phyloP scores from a whole-genome alignment of 495 filamentous ascomycete genomes.

The Penicillium salamii region DNA sequence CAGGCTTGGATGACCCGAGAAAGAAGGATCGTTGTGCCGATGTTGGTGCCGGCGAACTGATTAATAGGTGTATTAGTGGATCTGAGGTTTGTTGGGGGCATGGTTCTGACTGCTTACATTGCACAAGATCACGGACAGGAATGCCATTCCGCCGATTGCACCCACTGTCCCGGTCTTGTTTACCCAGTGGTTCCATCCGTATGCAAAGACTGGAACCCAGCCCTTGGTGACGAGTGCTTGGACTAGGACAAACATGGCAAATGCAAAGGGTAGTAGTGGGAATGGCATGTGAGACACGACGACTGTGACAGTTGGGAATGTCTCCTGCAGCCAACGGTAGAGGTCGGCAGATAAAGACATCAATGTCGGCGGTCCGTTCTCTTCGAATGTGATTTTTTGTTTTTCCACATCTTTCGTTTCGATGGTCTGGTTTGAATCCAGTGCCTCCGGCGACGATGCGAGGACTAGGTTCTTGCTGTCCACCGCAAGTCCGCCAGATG shows the following conservation, averaged over 20 bases:
- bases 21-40: conserved; percentile 65
- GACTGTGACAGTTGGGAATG: conserved; percentile 61
- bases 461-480: not conserved
- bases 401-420: conserved; percentile 16
- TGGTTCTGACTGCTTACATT: conserved; percentile 49
- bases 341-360: conserved; percentile 39
- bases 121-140: conserved; percentile 63
- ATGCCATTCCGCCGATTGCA: conserved; percentile 63
- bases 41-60: conserved; percentile 69
- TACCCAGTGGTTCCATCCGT: conserved; percentile 68
- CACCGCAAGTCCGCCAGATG: not conserved
- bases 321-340: conserved; percentile 58
- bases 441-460: conserved; percentile 3
- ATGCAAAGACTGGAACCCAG: conserved; percentile 64
- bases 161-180: conserved; percentile 61
- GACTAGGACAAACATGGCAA: conserved; percentile 67
- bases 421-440: not conserved
- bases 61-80: not conserved
- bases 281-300: conserved; percentile 59
- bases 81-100: not conserved
- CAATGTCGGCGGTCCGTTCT: conserved; percentile 35
- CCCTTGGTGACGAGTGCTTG: conserved; percentile 65
- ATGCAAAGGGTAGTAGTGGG: conserved; percentile 61
- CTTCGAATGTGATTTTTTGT: not conserved
- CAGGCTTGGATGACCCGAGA: conserved; percentile 63